Evolutionary conservation across 805 yeast species (phyloP).

Genomic region (Metschnikowia arizonensis): DNA sequence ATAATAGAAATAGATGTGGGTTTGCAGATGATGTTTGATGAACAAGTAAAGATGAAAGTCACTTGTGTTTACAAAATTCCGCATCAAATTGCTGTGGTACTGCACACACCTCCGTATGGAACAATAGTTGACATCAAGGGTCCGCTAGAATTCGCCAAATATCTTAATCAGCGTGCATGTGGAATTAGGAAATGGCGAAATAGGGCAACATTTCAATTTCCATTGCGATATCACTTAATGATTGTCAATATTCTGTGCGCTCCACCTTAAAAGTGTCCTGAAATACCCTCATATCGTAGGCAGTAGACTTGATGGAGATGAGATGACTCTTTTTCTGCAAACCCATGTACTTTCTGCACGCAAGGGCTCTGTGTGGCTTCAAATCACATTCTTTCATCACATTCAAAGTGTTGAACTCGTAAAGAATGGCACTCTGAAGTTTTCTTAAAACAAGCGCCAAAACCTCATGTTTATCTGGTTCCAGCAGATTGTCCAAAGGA

Average conservation of each 20-base stretch:
- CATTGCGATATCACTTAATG: too few species aligned
- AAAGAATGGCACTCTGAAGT: constrained; percentile 15
- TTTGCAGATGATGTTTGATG: constrained; percentile 5
- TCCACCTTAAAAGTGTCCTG: not conserved
- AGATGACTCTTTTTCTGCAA: not conserved
- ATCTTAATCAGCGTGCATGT: too few species aligned
- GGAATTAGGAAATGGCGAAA: too few species aligned
- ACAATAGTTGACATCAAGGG: not conserved
- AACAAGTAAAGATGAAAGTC: not conserved
- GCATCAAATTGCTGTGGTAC: constrained; percentile 7
- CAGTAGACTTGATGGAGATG: constrained; percentile 6
- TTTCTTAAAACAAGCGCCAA: constrained; percentile 11
- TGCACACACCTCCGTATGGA: not conserved
- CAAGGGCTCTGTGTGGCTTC: constrained; percentile 2
- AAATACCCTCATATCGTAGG: constrained; percentile 2
- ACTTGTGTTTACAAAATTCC: constrained; percentile 16
- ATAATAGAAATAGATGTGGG: not conserved
- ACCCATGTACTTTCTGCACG: constrained; percentile 4
- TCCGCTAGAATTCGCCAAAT: too few species aligned
- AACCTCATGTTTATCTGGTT: constrained; percentile 8
- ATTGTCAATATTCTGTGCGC: not conserved
- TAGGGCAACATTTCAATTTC: too few species aligned
- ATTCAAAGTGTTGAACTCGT: constrained; percentile 21
- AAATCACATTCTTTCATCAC: constrained; percentile 19
- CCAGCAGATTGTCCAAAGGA: constrained; percentile 7